Evolutionary conservation across 371 early-diverging fungal species (phyloP), one percentile per base, ranked within the genome.

Genomic region (Gilbertella persicaria): DNA sequence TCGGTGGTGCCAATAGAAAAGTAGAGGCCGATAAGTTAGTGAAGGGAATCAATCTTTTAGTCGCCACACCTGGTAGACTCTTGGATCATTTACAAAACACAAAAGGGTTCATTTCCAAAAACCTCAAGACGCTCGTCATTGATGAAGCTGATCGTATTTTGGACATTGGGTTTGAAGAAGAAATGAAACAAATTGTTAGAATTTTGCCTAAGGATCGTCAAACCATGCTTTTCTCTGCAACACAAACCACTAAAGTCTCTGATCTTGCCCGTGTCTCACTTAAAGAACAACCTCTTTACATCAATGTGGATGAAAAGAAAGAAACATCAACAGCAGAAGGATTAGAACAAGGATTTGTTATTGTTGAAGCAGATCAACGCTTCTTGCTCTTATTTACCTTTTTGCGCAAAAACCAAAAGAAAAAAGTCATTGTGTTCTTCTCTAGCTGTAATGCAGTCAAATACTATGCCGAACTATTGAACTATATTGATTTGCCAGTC

Each of bases 121-220:
- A 95, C 66, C 74, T 96, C 52, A 89, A 93, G 71, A 84, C 88
- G 8, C 78, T 98, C 58, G 86, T 98, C 19, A 96, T 99, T 65
- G 99, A 99, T 75, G 99, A 99, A 76, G 99, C 98, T 16, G 99
- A n/a, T n/a, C n/a, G n/a, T n/a, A n/a, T n/a, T n/a, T n/a, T n/a
- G n/a, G n/a, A n/a, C n/a, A n/a, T 92, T 67, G 99, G 99, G 51
- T 99, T 99, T 69, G 98, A 98, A 76, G 94, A 96, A 55, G 97
- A 98, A 75, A 97, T 98, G 96, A 92, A 93, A 65, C 91, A 94
- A 60, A 98, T 99, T 56, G 83, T 97, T 67, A 89, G 90, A 64
- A 82, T 93, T 45, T 79, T 98, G 45, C 94, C 94, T 33, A 67
- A 72, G 54, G 75, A 80, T 47, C 95, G 97, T 58, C 97, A 98